A percentile compares a stretch with the other conserved stretches of the same genome.
phyloP scores from a whole-genome alignment of 2,329 filamentous ascomycete species.

The Talaromyces sp. region DNA sequence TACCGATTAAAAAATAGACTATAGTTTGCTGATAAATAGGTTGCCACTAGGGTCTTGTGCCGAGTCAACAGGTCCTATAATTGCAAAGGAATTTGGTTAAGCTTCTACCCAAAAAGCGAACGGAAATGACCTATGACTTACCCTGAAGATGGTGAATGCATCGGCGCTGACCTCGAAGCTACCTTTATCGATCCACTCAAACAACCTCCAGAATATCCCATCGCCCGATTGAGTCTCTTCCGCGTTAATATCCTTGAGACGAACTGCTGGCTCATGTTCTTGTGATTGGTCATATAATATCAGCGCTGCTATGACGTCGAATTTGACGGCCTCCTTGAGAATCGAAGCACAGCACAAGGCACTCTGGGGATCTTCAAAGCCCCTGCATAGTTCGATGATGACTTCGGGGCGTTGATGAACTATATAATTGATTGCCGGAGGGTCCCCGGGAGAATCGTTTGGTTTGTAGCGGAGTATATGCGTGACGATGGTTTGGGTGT shows the following conservation, averaged over 20 bases:
- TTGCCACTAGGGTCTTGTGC: slow-evolving; percentile 84
- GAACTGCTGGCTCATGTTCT: slow-evolving; percentile 66
- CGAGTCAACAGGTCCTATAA: slow-evolving; percentile 81
- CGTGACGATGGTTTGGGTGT: slow-evolving; percentile 91
- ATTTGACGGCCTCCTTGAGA: slow-evolving; percentile 81
- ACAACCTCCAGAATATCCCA: slow-evolving; percentile 94
- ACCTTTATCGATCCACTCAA: slow-evolving; percentile 93
- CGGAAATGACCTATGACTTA: slow-evolving; percentile 44
- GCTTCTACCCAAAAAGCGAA: not conserved
- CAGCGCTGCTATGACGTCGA: slow-evolving; percentile 82
- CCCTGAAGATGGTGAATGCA: slow-evolving; percentile 94
- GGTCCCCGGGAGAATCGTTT: slow-evolving; percentile 62
- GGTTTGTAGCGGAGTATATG: slow-evolving; percentile 89
- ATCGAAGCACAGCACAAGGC: slow-evolving; percentile 88
- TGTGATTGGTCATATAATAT: slow-evolving; percentile 87
- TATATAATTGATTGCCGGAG: slow-evolving; percentile 81
- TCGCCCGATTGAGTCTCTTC: slow-evolving; percentile 68
- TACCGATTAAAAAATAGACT: slow-evolving; percentile 89
- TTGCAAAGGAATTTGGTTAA: slow-evolving; percentile 8
- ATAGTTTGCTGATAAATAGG: slow-evolving; percentile 85
- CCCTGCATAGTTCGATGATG: slow-evolving; percentile 78
- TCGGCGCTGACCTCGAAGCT: slow-evolving; percentile 96
- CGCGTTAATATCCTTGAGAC: slow-evolving; percentile 70
- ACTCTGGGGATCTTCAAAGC: slow-evolving; percentile 85
- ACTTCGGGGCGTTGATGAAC: slow-evolving; percentile 81